Base-by-base conservation (phyloP, 805 yeast genomes). In the Yarrowia phangngaensis region DNA sequence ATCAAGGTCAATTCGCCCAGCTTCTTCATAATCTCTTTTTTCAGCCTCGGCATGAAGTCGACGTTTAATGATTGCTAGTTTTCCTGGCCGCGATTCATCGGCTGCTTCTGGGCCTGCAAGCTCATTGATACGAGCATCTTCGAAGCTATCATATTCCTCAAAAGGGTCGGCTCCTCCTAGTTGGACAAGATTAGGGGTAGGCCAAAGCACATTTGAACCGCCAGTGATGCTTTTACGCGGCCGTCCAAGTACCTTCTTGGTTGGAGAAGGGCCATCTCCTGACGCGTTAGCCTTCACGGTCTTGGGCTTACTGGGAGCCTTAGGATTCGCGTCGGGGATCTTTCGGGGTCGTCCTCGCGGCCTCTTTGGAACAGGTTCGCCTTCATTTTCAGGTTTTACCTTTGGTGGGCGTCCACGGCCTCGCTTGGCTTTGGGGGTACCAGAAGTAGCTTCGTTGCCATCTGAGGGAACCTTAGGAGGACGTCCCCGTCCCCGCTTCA, bases 251-350 rank as follows among this genome's bases (percentile, higher is more conserved):
- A 31, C 45, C 24, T 38, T 38, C 13, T 27, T 28, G 5, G 32
- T 17, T 4, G 32, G 14, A 19, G 19, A 17, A 19, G 14, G 8
- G 24, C 32, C 24, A 8, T 24, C 31, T 7, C 23, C 23, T 6
- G 43, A 35, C 43, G 43, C 43, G 43, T 38, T 38, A n/a, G n/a
- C n/a, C n/a, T n/a, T n/a, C n/a, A n/a, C n/a, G 31, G 16, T n/a
- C 43, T 20, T 29, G 41, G 20, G 15, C 28, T 11, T 20, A 28
- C 12, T n/a, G 28, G 27, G 13, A 14, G 6, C 16, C n/a, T 19
- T 19, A 13, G 17, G 19, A 28, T 12, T 27, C 32, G 45, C 32
- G 45, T 24, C 45, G 23, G 17, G 7, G 20, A 6, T 6, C 32
- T 38, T 38, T 38, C 45, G 45, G 32, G 45, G 45, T 17, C 45